A percentile compares a stretch with the other conserved stretches of the same genome.
These are phyloP conservation scores for Oryza rufipogon DNA, from an alignment of 176 grass and related monocot species.

Conservation along the genomic window DNA sequence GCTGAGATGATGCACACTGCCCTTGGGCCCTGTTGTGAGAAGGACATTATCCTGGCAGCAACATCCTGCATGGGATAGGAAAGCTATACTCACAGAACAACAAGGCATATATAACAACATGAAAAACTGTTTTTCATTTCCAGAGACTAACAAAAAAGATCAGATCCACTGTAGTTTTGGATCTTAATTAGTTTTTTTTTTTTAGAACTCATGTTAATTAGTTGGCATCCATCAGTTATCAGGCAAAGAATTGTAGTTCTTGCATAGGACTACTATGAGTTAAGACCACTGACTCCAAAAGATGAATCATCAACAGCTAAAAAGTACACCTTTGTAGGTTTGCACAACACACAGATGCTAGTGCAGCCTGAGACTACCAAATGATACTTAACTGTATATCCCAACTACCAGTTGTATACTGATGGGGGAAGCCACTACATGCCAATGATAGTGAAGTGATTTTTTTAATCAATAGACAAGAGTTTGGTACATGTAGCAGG, in stretches of 20 bases:
- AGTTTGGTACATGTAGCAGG: not conserved
- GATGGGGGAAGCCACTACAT: not conserved
- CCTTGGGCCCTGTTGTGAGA: conserved; percentile 92
- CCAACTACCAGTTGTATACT: not conserved
- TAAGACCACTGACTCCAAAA: not conserved
- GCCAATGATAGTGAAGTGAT: not conserved
- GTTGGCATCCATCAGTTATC: not conserved
- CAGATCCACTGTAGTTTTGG: not conserved
- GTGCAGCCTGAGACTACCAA: not conserved
- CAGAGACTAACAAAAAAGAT: not conserved
- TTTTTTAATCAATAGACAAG: not conserved
- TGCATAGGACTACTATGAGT: not conserved
- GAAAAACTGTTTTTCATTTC: not conserved
- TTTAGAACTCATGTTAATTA: not conserved
- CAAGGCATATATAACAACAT: not conserved
- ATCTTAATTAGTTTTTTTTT: not conserved
- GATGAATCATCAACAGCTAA: conserved; percentile 5
- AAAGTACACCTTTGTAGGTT: not conserved
- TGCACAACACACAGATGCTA: not conserved
- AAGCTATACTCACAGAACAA: conserved; percentile 26
- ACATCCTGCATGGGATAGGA: conserved; percentile 61
- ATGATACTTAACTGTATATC: not conserved
- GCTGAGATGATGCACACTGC: conserved; percentile 93
- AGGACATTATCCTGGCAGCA: conserved; percentile 85
- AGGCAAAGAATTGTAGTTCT: not conserved